Conservation (phyloP, 768 basidiomycete species). For the Leccinum disarticulatum region DNA sequence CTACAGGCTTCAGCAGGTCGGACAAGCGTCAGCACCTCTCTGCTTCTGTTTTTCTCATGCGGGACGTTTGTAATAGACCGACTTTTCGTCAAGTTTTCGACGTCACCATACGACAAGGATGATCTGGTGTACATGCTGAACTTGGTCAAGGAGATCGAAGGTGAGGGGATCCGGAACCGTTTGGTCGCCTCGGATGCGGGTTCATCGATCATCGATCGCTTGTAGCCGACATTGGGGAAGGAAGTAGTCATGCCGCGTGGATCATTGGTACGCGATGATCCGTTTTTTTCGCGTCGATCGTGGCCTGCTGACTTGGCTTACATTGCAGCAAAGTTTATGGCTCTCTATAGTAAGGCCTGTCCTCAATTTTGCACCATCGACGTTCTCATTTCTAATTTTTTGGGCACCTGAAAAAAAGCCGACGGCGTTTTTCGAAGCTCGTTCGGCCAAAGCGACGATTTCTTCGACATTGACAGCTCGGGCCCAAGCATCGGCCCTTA, state of each 20-base stretch:
- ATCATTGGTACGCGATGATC: constrained; percentile 21
- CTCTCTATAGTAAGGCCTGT: constrained; percentile 27
- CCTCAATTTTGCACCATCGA: not conserved
- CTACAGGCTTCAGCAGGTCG: constrained; percentile 33
- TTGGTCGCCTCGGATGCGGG: not conserved
- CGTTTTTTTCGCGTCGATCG: not conserved
- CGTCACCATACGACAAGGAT: constrained; percentile 27
- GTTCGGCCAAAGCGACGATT: constrained; percentile 33
- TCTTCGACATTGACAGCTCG: constrained; percentile 30
- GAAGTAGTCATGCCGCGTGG: constrained; percentile 22
- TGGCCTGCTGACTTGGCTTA: constrained; percentile 6
- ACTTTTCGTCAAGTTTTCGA: constrained; percentile 33
- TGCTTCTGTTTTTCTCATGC: not conserved
- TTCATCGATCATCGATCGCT: not conserved
- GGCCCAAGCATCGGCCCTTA: constrained; percentile 15
- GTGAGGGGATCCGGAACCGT: constrained; percentile 5
- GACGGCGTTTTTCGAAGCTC: constrained; percentile 29
- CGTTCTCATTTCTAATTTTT: constrained; percentile 1
- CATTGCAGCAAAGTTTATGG: constrained; percentile 29
- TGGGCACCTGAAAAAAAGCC: constrained; percentile 9
- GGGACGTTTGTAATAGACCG: constrained; percentile 21
- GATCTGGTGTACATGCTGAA: constrained; percentile 28
- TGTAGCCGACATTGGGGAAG: constrained; percentile 12
- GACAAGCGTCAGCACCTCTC: not conserved
- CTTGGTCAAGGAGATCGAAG: constrained; percentile 30